These are phyloP conservation scores for Uncinocarpus reesii DNA, from an alignment of 2,329 filamentous ascomycete species.

Conservation along the genomic window DNA sequence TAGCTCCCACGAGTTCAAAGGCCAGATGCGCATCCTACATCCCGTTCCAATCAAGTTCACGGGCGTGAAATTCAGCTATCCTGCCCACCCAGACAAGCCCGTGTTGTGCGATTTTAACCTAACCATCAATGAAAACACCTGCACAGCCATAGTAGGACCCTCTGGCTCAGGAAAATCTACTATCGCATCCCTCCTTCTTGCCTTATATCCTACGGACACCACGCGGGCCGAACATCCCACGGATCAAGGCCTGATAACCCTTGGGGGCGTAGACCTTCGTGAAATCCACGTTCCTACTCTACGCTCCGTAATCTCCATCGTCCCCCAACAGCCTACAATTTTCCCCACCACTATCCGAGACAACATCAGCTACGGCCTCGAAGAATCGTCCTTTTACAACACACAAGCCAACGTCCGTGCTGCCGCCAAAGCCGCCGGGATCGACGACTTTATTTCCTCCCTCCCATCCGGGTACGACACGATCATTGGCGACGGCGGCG, in stretches of 20 bases:
- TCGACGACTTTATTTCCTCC: conserved; percentile 65
- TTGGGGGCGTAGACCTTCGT: conserved; percentile 46
- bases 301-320: conserved; percentile 53
- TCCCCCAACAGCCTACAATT: conserved; percentile 55
- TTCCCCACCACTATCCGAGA: conserved; percentile 35
- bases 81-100: conserved; percentile 41
- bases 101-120: conserved; percentile 60
- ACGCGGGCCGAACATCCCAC: conserved; percentile 20
- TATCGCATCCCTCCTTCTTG: conserved; percentile 61
- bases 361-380: conserved; percentile 65
- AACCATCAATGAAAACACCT: conserved; percentile 51
- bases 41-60: conserved; percentile 48
- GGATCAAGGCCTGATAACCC: conserved; percentile 40
- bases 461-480: conserved; percentile 65
- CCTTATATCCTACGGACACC: conserved; percentile 60
- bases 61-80: conserved; percentile 62
- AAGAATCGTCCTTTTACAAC: conserved; percentile 41
- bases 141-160: conserved; percentile 66
- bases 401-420: conserved; percentile 41
- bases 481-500: conserved; percentile 63
- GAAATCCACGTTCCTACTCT: conserved; percentile 50
- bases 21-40: conserved; percentile 35
- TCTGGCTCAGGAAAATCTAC: conserved; percentile 93
- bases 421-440: conserved; percentile 48
- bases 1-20: conserved; percentile 49